Base-by-base conservation (phyloP, 805 yeast genomes). In the Candida palmyrensis region DNA sequence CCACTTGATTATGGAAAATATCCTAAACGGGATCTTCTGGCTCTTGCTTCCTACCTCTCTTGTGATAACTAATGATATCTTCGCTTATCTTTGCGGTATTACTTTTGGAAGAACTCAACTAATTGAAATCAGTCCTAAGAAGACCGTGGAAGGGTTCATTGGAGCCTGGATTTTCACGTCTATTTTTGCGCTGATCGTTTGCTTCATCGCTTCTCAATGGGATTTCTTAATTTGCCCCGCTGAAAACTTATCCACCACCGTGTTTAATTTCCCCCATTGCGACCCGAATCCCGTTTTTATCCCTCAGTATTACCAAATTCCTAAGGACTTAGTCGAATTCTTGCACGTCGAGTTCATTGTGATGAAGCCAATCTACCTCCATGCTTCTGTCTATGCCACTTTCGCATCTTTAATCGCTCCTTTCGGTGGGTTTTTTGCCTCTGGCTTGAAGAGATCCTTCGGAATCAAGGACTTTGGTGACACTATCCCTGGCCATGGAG, bases 401-500 rank as follows among this genome's bases (percentile, higher is more conserved):
- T 92, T 92, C 69, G 97, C 98, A 2, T 90, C 97, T 0, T 71
- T 92, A 44, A 82, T 92, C 57, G 98, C 98, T 3, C 98, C 98
- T 39, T 92, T 92, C 55, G 98, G 98, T 35, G 98, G 98, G 2
- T 92, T 92, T 58, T 92, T 92, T 51, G 97, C 97, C 5, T 82
- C 94, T 34, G 98, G 97, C n/a, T 71, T 92, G 48, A 92, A 92
- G 67, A 79, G 98, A 61, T 87, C 97, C 10, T 89, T 92, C 64
- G 85, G 90, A 51, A 88, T 89, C 35, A 92, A 92, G 62, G 98
- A 92, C 61, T 92, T 92, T 52, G 98, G 97, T 45, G 95, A 90
- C 53, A 90, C 97, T 7, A 92, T 92, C 46, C 98, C 98, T 11
- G 98, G 98, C 20, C 98, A 92, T 55, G 98, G 98, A 42, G 98